Evolutionary conservation across 2,329 filamentous ascomycete genomes (phyloP).

Genomic region (Trichoderma pleuroti): DNA sequence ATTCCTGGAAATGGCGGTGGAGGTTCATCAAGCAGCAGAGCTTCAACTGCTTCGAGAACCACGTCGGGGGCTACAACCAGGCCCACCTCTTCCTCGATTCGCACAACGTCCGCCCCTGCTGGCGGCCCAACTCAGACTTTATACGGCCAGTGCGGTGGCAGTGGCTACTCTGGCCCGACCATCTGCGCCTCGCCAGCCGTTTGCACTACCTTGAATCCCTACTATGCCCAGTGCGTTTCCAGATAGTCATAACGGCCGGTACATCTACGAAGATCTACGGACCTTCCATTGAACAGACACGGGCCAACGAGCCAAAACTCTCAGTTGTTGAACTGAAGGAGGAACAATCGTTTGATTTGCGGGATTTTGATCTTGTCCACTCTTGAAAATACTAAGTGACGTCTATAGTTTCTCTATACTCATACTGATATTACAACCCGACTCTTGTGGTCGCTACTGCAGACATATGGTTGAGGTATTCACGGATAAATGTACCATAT

Average conservation of each 20-base stretch:
- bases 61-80: neutral
- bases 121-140: neutral
- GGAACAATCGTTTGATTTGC: neutral
- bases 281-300: neutral
- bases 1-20: neutral
- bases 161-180: constrained; percentile 7
- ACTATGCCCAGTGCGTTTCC: constrained; percentile 10
- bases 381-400: neutral
- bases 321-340: neutral
- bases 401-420: neutral
- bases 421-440: neutral
- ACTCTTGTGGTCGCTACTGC: neutral
- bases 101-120: neutral
- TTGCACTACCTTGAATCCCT: constrained; percentile 13
- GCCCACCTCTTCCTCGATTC: neutral
- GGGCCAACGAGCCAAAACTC: neutral
- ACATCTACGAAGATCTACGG: neutral
- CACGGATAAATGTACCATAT: neutral
- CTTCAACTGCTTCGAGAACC: neutral
- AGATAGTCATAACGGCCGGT: neutral
- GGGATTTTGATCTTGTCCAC: neutral
- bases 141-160: constrained; percentile 14
- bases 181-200: constrained; percentile 4
- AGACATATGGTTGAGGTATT: neutral
- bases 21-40: neutral